A percentile compares a stretch with the other conserved stretches of the same genome.
Evolutionary conservation across 139 green algal species (phyloP).

Genomic region (Chloropicon primus): DNA sequence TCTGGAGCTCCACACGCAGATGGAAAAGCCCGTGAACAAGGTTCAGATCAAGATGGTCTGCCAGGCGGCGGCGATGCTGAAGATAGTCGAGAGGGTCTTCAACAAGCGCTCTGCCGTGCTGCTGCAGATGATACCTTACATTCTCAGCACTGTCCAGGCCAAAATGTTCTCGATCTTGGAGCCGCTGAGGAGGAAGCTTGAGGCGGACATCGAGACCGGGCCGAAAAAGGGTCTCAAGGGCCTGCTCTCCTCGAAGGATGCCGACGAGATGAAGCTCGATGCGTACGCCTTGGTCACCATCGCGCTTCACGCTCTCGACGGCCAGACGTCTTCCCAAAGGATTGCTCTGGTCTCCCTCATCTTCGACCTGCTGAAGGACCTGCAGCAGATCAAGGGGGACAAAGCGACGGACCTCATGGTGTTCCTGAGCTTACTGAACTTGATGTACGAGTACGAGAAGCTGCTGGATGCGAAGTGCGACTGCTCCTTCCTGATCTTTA

Average conservation of each 20-base stretch:
- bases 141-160: neutral
- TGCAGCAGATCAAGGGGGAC: neutral
- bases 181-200: neutral
- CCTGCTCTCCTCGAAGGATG: neutral
- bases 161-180: neutral
- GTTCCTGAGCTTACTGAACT: neutral
- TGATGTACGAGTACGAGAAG: neutral
- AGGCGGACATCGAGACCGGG: neutral
- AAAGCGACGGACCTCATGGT: neutral
- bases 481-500: neutral
- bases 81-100: neutral
- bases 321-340: neutral
- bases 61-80: neutral
- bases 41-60: neutral
- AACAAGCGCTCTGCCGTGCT: neutral
- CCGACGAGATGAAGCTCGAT: neutral
- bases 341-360: neutral
- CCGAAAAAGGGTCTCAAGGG: neutral
- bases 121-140: neutral
- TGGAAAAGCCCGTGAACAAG: neutral
- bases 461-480: neutral
- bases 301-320: neutral
- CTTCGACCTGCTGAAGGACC: neutral
- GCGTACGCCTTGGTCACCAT: neutral
- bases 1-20: neutral